Base-by-base conservation (phyloP, 495 filamentous ascomycete species). In the Annulohypoxylon moriforme region DNA sequence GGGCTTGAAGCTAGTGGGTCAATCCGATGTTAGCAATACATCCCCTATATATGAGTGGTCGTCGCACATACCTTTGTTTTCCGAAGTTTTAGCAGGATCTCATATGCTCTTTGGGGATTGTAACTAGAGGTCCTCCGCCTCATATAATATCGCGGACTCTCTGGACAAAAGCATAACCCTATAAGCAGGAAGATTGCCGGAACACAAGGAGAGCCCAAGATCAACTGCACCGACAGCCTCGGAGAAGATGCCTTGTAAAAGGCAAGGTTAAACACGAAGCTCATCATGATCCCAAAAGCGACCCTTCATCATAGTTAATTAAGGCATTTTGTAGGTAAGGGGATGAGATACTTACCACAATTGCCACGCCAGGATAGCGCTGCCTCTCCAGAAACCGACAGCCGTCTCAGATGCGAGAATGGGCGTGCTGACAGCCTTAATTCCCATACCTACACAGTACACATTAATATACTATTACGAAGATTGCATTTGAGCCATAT, bases 111-210 rank as follows among this genome's bases (percentile, higher is more conserved):
- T 56, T 67, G 49, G 6, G 73, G 73, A 20, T 75, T 52, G 36
- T 74, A 73, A 20, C 71, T 73, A 9, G 71, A 63, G 14, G 71
- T 66, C 34, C 49, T 66, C 34, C 56, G 69, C 8, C 71, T 72
- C 76, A 79, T 72, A 40, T 79, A 77, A 60, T 78, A 79, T 1
- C 77, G 69, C 8, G 77, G 77, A 9, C 73, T 76, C 44, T 79
- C 77, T 0, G 76, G 74, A 27, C 77, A 79, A 46, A 75, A 76
- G 14, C 38, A 75, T 13, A 79, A 33, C n/a, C 68, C 68, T 1
- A 73, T 60, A 38, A 78, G 60, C 11, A 79, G 69, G 18, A 75
- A 64, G n/a, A 78, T 57, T 22, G 68, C 60, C 9, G 76, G 76
- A 18, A 76, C 72, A 20, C 76, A 53, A 14, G 77, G 77, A 1